Evolutionary conservation across 169 alveolate genomes (phyloP), one percentile per base, ranked within the genome.

Genomic region (Plasmodium adleri): DNA sequence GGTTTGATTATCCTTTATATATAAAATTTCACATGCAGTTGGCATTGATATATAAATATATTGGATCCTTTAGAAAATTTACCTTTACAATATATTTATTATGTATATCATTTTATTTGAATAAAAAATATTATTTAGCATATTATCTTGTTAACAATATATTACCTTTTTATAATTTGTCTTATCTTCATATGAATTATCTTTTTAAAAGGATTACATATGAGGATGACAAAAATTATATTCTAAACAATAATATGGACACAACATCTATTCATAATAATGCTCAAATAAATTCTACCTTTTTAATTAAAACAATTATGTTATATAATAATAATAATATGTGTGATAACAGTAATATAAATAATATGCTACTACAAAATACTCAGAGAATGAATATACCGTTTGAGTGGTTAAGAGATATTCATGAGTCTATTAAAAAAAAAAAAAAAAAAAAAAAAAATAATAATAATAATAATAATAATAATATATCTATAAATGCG

Each of bases 1-100:
- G 43, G 24, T 60, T 70, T 39, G 50, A 60, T 12, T 43, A 70
- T 22, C 17, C 39, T 47, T 26, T 86, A 4, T 86, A 86, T 62
- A 26, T 86, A 1, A 47, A 43, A 59, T 86, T 22, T 13, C 49
- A 86, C 20, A 12, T 86, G n/a, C 76, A 86, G 15, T 26, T 86
- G 4, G 54, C 87, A 7, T 17, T 60, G 5, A 72, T 86, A 5
- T 86, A 86, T 45, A 62, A 58, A 47, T 60, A 86, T 28, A 17
- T 86, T 22, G 92, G 92, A 1, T 86, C 92, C 4, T 71, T 49
- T 20, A 54, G 92, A 1, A 86, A 86, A 54, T 71, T 86, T 49
- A 15, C 92, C n/a, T 86, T 86, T 43, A 58, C 85, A 3, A 66
- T 71, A 12, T 86, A 86, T 62, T 39, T 86, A 4, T 39, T 86